Evolutionary conservation across 345 rosid species (phyloP).

Genomic region (Brassica carinata): DNA sequence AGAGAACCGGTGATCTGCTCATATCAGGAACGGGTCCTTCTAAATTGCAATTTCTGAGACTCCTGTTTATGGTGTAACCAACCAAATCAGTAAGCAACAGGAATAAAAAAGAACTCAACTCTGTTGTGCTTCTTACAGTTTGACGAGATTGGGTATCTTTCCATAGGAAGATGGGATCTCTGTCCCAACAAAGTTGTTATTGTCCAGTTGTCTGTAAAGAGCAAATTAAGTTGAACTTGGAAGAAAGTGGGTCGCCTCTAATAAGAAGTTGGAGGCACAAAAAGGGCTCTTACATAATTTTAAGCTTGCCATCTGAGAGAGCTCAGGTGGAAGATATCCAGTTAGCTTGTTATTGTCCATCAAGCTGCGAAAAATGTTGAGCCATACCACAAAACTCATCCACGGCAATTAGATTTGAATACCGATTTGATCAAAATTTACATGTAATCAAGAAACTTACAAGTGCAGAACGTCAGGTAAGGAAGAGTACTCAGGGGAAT

Average conservation of each 20-base stretch:
- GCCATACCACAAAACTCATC: neutral
- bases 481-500: conserved; percentile 47
- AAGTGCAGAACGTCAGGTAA: conserved; percentile 47
- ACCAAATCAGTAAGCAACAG: conserved; percentile 1
- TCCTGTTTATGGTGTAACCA: conserved; percentile 37
- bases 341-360: conserved; percentile 56
- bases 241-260: neutral
- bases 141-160: conserved; percentile 42
- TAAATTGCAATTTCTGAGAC: conserved; percentile 60
- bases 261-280: conserved; percentile 1
- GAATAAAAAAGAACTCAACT: neutral
- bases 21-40: conserved; percentile 56
- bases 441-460: conserved; percentile 35
- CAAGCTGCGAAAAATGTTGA: conserved; percentile 37
- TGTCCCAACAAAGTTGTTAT: conserved; percentile 46
- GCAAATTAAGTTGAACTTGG: conserved; percentile 1
- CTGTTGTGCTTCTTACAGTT: conserved; percentile 43
- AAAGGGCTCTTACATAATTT: conserved; percentile 39
- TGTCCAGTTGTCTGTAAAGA: conserved; percentile 50
- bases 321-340: conserved; percentile 48
- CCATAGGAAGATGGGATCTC: conserved; percentile 49
- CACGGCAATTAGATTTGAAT: neutral
- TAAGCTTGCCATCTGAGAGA: conserved; percentile 46
- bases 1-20: conserved; percentile 40
- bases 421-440: neutral